Percentiles rank a stretch among this genome's conserved stretches.
phyloP scores from a whole-genome alignment of 1,284 basidiomycete genomes.

The Irpex rosettiformis region DNA sequence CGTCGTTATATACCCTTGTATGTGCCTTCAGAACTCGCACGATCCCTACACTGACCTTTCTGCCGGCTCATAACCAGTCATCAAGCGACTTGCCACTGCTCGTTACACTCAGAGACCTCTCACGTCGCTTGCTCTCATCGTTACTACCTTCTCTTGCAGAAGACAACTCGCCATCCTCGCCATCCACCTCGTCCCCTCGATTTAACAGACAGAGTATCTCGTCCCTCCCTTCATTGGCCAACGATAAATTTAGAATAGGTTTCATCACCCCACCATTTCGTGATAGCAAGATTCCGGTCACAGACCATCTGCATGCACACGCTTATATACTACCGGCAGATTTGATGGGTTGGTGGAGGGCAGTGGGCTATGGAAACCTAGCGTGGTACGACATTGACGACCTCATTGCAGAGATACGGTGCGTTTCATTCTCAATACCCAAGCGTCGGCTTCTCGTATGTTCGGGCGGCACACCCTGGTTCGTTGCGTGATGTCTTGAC shows the following conservation, averaged over 20 bases:
- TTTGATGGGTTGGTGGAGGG: slow-evolving; percentile 68
- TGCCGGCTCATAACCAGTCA: slow-evolving; percentile 40
- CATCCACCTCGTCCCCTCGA: slow-evolving; percentile 16
- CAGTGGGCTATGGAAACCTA: slow-evolving; percentile 58
- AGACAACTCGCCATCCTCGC: slow-evolving; percentile 30
- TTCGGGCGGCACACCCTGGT: neutral
- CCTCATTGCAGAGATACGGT: slow-evolving; percentile 78
- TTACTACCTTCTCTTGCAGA: slow-evolving; percentile 32
- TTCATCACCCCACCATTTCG: slow-evolving; percentile 75
- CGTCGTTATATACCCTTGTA: slow-evolving; percentile 70
- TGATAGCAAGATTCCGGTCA: slow-evolving; percentile 71
- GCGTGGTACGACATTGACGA: slow-evolving; percentile 77
- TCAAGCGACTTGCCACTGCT: slow-evolving; percentile 72
- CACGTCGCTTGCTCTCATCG: slow-evolving; percentile 50
- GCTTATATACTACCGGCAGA: slow-evolving; percentile 65
- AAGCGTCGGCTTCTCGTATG: neutral
- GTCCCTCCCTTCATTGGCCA: slow-evolving; percentile 7
- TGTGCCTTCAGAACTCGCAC: slow-evolving; percentile 23
- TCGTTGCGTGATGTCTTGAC: neutral
- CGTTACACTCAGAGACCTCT: slow-evolving; percentile 56
- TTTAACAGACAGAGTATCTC: slow-evolving; percentile 22
- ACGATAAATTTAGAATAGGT: slow-evolving; percentile 50
- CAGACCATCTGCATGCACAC: slow-evolving; percentile 73
- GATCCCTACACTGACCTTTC: neutral
- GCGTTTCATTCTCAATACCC: slow-evolving; percentile 21